phyloP scores from a whole-genome alignment of 2,329 filamentous ascomycete genomes.

The Fusarium hostae region DNA sequence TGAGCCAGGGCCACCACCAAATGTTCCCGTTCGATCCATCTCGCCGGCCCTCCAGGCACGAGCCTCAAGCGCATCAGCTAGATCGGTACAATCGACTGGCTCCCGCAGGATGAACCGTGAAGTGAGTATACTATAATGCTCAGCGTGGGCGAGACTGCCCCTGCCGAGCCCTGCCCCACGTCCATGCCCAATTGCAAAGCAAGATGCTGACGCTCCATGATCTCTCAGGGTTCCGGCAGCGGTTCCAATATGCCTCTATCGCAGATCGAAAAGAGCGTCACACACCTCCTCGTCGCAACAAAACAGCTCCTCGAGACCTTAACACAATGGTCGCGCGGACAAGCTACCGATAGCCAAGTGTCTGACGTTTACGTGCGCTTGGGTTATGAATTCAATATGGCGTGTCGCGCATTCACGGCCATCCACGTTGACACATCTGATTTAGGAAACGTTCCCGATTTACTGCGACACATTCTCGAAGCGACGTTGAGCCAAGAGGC shows the following conservation, averaged over 20 bases:
- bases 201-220: slow-evolving; percentile 39
- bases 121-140: slow-evolving; percentile 42
- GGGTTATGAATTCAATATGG: slow-evolving; percentile 99
- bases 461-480: slow-evolving; percentile 89
- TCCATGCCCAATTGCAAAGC: slow-evolving; percentile 24
- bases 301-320: slow-evolving; percentile 98
- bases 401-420: slow-evolving; percentile 93
- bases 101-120: slow-evolving; percentile 50
- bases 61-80: slow-evolving; percentile 74
- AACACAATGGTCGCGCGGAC: slow-evolving; percentile 95
- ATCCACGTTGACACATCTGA: slow-evolving; percentile 97
- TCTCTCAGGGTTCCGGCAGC: slow-evolving; percentile 60
- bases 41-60: slow-evolving; percentile 73
- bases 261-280: slow-evolving; percentile 99
- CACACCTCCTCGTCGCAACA: slow-evolving; percentile 94
- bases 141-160: slow-evolving; percentile 18
- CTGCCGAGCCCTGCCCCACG: slow-evolving; percentile 38
- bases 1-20: slow-evolving; percentile 68
- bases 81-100: slow-evolving; percentile 60
- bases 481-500: slow-evolving; percentile 97
- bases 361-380: slow-evolving; percentile 98
- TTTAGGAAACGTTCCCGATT: slow-evolving; percentile 93
- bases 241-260: slow-evolving; percentile 81
- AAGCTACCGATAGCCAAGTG: slow-evolving; percentile 92
- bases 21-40: slow-evolving; percentile 66